Evolutionary conservation across 2,329 filamentous ascomycete species (phyloP), one percentile per base, ranked within the genome.

Genomic region (Aspergillus eucalypticola): DNA sequence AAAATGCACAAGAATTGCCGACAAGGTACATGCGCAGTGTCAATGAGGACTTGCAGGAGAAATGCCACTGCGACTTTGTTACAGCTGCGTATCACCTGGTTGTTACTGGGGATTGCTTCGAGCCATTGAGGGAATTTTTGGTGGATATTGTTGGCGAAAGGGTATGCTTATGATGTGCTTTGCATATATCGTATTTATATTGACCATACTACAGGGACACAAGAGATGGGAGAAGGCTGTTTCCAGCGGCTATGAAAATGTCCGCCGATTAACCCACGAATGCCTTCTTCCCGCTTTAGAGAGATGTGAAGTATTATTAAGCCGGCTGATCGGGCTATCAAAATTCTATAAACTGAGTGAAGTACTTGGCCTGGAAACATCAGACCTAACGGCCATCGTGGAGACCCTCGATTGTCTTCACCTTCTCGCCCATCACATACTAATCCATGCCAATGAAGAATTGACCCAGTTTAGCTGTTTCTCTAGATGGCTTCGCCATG

Each of bases 161-260:
- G 63, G 91, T 93, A 80, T 70, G 84, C 75, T 29, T 48, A 10
- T 48, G 35, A 55, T 1, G n/a, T 10, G 5, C 19, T 15, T 39
- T 8, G 13, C 8, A 21, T 29, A 48, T 21, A 35, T 19, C 4
- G 6, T 2, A 60, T 21, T 25, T 39, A 39, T n/a, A 35, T 56
- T 70, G 41, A 67, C 60, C 41, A 23, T 15, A 3, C 19, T 3
- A 19, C 54, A 95, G 89, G 92, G 92, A 0, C 91, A 96, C 69
- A 97, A 96, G 76, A 84, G 95, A 52, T 99, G 95, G 95, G 93
- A 98, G 64, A 96, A 94, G 70, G 89, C 90, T 5, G 90, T 96
- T 2, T 83, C 86, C 1, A 86, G 87, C 3, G 91, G 92, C 1
- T 88, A 97, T 19, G 88, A 91, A 61, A 89, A 87, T 56, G 83